phyloP scores from a whole-genome alignment of 345 rosid species.

The Salix viminalis region DNA sequence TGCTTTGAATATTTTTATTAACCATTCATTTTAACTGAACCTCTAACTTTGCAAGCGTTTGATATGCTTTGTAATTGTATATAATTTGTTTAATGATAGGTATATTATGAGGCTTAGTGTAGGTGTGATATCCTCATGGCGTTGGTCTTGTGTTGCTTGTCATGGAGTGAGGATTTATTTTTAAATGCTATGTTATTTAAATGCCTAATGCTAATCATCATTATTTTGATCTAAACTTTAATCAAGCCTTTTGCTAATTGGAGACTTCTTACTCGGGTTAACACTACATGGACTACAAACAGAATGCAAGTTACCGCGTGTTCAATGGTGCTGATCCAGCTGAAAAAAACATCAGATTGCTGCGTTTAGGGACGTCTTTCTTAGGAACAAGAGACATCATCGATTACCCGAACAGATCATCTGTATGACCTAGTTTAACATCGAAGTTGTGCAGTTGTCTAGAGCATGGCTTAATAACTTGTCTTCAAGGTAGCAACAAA shows the following conservation, averaged over 20 bases:
- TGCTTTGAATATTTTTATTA: too few relatives aligned
- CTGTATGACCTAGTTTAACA: not conserved
- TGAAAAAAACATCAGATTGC: not conserved
- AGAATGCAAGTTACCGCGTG: not conserved
- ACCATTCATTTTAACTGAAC: not conserved
- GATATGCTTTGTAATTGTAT: too few relatives aligned
- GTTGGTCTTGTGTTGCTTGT: too few relatives aligned
- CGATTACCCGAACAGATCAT: not conserved
- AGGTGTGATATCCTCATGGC: too few relatives aligned
- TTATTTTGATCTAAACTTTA: too few relatives aligned
- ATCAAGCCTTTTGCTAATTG: too few relatives aligned
- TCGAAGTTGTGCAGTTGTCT: not conserved
- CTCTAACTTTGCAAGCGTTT: too few relatives aligned
- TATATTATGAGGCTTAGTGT: too few relatives aligned
- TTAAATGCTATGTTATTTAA: too few relatives aligned
- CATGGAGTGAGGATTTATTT: too few relatives aligned
- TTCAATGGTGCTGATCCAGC: not conserved
- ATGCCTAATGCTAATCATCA: too few relatives aligned
- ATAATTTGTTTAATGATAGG: too few relatives aligned
- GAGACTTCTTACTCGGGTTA: not conserved
- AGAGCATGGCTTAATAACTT: not conserved
- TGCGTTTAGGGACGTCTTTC: not conserved
- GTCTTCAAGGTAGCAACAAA: not conserved
- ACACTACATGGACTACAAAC: not conserved
- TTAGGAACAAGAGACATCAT: not conserved